Evolutionary conservation across 495 filamentous ascomycete species (phyloP), one percentile per base, ranked within the genome.

Genomic region (Aspergillus panamensis): DNA sequence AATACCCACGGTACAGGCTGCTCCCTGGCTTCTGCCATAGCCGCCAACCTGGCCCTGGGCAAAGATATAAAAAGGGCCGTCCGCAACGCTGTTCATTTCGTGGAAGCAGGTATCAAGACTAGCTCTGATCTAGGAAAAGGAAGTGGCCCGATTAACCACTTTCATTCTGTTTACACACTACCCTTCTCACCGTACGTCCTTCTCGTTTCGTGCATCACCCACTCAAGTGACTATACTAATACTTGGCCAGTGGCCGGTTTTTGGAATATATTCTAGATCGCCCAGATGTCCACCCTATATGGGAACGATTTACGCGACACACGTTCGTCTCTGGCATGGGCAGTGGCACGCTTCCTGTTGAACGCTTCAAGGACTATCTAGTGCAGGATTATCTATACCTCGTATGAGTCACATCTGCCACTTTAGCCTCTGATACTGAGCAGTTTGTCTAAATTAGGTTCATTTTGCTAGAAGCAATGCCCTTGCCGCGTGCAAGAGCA

Each of bases 1-100:
- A 92, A 94, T 60, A 98, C 94, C 3, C 94, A 98, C 71, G 94
- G 94, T 3, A 98, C 94, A 7, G 94, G 94, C 17, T 98, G 94
- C 65, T 94, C 91, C 13, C 82, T 98, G 53, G 94, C 94, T 51
- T 96, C 91, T 47, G 91, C 93, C 8, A 96, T 97, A 67, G 90
- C 93, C 10, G 91, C 86, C 16, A 92, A 95, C 62, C 75, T 97
- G 16, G 87, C 90, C 13, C 74, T 88, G 16, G 84, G 89, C 1
- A 80, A 79, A 29, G 69, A 74, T 32, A 69, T 92, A 35, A 67
- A 78, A 1, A 66, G 80, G 43, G 89, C 92, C 6, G 88, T 95
- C 19, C 81, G 79, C 55, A 72, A 73, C 33, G 91, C 86, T 3
- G 89, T 91, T 58, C 79, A 81, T 37, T 97, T 94, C 63, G 82